Conservation (phyloP, 257 asterid genomes). For the Ballota nigra region DNA sequence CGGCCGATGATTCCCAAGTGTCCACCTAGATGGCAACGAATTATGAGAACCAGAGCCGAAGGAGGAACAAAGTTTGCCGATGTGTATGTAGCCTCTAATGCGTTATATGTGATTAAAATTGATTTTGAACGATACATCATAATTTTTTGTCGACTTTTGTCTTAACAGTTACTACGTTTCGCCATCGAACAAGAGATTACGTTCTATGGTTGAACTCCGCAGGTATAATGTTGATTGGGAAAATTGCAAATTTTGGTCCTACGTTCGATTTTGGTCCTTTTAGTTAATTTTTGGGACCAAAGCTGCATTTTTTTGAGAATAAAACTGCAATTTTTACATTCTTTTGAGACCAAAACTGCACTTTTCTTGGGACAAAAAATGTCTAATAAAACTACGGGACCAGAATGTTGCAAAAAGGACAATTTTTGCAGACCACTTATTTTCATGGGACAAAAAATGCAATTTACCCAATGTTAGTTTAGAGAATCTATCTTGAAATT, state of each 20-base stretch:
- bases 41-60: slow-evolving; percentile 39
- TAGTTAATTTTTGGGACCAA: too few species aligned
- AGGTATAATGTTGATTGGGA: slow-evolving; percentile 21
- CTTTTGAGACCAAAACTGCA: too few species aligned
- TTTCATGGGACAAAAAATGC: too few species aligned
- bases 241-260: too few species aligned
- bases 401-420: too few species aligned
- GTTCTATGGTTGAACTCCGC: slow-evolving; percentile 37
- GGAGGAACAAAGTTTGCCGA: slow-evolving; percentile 54
- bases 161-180: slow-evolving; percentile 35
- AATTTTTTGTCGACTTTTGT: background rate
- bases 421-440: too few species aligned
- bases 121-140: background rate
- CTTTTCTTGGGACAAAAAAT: too few species aligned
- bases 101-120: background rate
- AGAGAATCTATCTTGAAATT: background rate
- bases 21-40: slow-evolving; percentile 46
- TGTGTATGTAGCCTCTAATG: slow-evolving; percentile 31
- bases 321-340: too few species aligned
- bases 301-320: too few species aligned
- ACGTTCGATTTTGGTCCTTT: too few species aligned
- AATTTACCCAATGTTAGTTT: too few species aligned
- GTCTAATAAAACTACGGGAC: too few species aligned
- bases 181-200: slow-evolving; percentile 35
- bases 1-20: slow-evolving; percentile 38